Evolutionary conservation across 73 alveolate species (phyloP), one percentile per base, ranked within the genome.

Genomic region (Stentor roeselii): DNA sequence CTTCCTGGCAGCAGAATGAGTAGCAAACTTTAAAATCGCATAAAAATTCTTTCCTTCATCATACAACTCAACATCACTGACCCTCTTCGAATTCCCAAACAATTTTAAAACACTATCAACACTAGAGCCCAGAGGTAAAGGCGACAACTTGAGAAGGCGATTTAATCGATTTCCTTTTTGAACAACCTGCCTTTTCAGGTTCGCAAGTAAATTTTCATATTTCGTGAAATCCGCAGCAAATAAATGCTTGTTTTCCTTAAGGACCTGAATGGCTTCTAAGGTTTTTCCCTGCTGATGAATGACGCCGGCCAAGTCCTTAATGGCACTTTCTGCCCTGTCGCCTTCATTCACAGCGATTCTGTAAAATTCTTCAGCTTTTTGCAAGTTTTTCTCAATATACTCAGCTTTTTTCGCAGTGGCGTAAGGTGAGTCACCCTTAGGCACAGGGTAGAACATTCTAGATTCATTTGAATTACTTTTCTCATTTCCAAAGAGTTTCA

Each of bases 1-100:
- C n/a, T 58, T 58, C 74, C 74, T 58, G n/a, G 74, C 74, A 14
- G 74, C 74, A 15, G 74, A 58, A 58, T 58, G 74, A 58, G 27
- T 58, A 15, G 14, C n/a, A 58, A 58, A 58, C 14, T 58, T 21
- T 58, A 58, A 58, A 15, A 58, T 58, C 74, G 74, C 74, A 15
- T 21, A 58, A 14, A 15, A 15, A 58, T 58, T 58, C n/a, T 14
- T 21, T 58, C 74, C 74, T 58, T 58, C 74, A 15, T 21, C 74
- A 15, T 15, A 58, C 14, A 58, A 15, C 74, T 21, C n/a, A 58
- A 58, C n/a, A 58, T 14, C 14, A 14, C 14, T 15, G n/a, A 58
- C n/a, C n/a, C 74, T 58, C n/a, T 14, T 15, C 74, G 74, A 58
- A 21, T 58, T 58, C 74, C n/a, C n/a, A 58, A 58, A 58, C 14